A percentile compares a stretch with the other conserved stretches of the same genome.
Conservation (phyloP, 768 basidiomycete genomes). For the Kwoniella dendrophila region DNA sequence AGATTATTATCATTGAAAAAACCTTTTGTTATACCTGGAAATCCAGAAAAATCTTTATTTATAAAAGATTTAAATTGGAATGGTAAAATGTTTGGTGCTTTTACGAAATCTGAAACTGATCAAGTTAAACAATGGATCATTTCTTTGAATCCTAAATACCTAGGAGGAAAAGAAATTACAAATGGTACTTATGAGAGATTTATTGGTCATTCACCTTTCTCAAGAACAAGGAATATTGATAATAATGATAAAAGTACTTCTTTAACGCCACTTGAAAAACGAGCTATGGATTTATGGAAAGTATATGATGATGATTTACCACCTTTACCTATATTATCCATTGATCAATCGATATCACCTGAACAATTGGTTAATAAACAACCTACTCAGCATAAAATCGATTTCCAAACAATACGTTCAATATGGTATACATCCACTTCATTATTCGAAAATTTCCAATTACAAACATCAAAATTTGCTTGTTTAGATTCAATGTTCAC, state of each 20-base stretch:
- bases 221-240: not conserved
- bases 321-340: not conserved
- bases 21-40: conserved; percentile 42
- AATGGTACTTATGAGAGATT: conserved; percentile 9
- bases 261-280: not conserved
- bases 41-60: conserved; percentile 31
- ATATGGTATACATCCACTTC: conserved; percentile 38
- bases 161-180: no score
- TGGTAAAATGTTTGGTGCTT: conserved; percentile 53
- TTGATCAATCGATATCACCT: not conserved
- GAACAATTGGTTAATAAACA: not conserved
- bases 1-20: conserved; percentile 33
- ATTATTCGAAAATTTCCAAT: conserved; percentile 45
- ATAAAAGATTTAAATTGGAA: conserved; percentile 48
- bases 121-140: conserved; percentile 38
- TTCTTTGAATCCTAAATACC: conserved; percentile 15
- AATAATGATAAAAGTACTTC: not conserved
- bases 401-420: conserved; percentile 5
- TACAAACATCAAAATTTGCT: conserved; percentile 42
- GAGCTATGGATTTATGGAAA: conserved; percentile 1
- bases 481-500: conserved; percentile 34
- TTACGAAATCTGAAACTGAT: conserved; percentile 36
- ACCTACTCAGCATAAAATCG: not conserved
- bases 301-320: not conserved
- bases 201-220: not conserved